Evolutionary conservation across 441 rosid genomes (phyloP), one percentile per base, ranked within the genome.

Genomic region (Sinapis alba): DNA sequence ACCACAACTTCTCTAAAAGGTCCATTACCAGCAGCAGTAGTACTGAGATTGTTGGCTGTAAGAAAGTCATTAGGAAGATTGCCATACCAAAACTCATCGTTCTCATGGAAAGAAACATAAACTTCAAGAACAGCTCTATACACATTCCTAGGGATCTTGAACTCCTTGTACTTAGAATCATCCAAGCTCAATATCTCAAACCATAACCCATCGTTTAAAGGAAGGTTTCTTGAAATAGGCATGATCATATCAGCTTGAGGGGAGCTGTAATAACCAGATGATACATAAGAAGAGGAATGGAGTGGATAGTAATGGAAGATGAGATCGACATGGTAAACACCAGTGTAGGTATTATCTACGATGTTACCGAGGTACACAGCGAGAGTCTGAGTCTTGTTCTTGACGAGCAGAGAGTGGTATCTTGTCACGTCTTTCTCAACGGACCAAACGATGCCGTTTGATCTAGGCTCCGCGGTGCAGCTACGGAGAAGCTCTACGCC

Each of bases 401-500:
- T 86, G 51, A 83, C 67, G 57, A 95, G 89, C 70, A 89, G 56
- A 5, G 98, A 83, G 59, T 71, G 79, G 51, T 95, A 95, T 96
- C 84, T 86, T 0, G 96, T 90, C 9, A 95, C 76, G 73, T 92
- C 98, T 90, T 95, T 95, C 78, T 82, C 65, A 0, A 95, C 92
- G 1, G 82, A 86, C 99, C 97, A 95, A 26, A 88, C 59, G 26
- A 86, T 89, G 10, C 99, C 99, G 16, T 80, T 83, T 0, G 84
- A 65, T 3, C 79, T 83, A 4, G 99, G 98, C 87, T 95, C 99
- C 11, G 97, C 98, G 7, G 98, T 85, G 84, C 99, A 92, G 85
- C 99, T 89, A 62, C 98, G 83, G 72, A 94, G 94, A 85, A 94
- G 88, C 90, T 92, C 98, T 1, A 86, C 96, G 0, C 96, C 98